Evolutionary conservation across 2,329 filamentous ascomycete genomes (phyloP).

Genomic region (Sporothrix sp.): DNA sequence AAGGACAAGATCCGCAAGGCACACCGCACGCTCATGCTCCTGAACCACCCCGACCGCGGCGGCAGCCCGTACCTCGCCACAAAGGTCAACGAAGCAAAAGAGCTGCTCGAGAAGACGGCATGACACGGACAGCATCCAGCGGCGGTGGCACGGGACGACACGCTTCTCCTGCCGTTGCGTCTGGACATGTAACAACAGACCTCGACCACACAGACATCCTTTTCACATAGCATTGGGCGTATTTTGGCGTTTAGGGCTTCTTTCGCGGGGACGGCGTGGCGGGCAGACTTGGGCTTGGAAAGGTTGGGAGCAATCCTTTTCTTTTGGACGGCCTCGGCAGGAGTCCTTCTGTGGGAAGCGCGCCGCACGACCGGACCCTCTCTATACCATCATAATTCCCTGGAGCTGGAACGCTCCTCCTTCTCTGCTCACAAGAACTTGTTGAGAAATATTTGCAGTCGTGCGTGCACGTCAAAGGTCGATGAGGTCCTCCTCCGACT

Average conservation of each 20-base stretch:
- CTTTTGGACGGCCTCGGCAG: no score
- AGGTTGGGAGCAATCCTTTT: background rate
- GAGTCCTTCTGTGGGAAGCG: no score
- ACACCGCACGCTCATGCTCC: slow-evolving; percentile 88
- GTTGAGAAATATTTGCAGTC: no score
- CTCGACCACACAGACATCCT: background rate
- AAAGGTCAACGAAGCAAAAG: slow-evolving; percentile 98
- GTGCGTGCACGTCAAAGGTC: background rate
- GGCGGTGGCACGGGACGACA: no score
- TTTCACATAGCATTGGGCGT: slow-evolving; percentile 15
- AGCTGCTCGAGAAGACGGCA: slow-evolving; percentile 69
- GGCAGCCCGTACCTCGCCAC: slow-evolving; percentile 94
- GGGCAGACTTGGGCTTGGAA: background rate
- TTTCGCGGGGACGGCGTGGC: background rate
- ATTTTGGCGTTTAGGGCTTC: background rate
- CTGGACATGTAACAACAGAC: slow-evolving; percentile 13
- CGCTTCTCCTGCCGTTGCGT: background rate
- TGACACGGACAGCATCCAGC: no score
- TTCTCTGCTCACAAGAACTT: background rate
- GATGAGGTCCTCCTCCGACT: slow-evolving; percentile 10
- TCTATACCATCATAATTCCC: background rate
- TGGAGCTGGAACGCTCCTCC: background rate
- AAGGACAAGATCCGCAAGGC: slow-evolving; percentile 95
- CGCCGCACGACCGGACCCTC: background rate
- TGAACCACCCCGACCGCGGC: slow-evolving; percentile 96